Base-by-base conservation (phyloP, 2,329 filamentous ascomycete genomes). In the Rhexocercosporidium sp. region DNA sequence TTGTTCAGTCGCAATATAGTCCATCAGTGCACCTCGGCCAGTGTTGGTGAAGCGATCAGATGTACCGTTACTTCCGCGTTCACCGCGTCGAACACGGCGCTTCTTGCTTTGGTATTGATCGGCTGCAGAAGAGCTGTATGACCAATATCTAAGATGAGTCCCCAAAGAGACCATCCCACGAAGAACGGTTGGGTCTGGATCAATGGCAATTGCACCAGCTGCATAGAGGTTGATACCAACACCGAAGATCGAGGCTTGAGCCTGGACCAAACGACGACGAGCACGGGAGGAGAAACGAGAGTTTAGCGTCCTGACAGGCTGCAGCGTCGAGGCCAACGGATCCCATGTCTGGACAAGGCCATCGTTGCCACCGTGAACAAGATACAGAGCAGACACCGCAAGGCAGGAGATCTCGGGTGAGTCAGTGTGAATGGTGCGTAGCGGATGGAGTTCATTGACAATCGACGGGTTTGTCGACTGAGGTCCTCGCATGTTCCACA, bases 311-410 rank as follows among this genome's bases (percentile, higher is more conserved):
- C 94, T 89, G 61, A 98, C 86, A 0, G 96, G 93, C 22, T 90
- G 88, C 20, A 85, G 80, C 0, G 86, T 91, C 1, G 95, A 98
- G 0, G 90, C 93, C 56, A 99, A 82, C n/a, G 92, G 92, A 81
- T 99, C 96, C 96, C 96, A 99, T 6, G 94, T 92, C 78, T 98
- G 96, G 4, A 97, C 95, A 3, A 98, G 86, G 0, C 96, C 95
- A 79, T 99, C 96, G 72, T 92, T 97, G 29, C 96, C 96, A 59
- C 96, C 96, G 77, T 97, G 93, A 7, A 98, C 92, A 18, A 99
- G 81, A 76, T 97, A 96, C 18, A 99, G 82, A 1, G 93, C 92
- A 1, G 94, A 93, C 56, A 97, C 78, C 6, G 91, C 96, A 18
- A 99, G 79, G 68, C 90, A 93, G 0, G 94, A 92, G 20, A 98